Evolutionary conservation across 2,329 filamentous ascomycete genomes (phyloP).

Genomic region (Aspergillus tanneri): DNA sequence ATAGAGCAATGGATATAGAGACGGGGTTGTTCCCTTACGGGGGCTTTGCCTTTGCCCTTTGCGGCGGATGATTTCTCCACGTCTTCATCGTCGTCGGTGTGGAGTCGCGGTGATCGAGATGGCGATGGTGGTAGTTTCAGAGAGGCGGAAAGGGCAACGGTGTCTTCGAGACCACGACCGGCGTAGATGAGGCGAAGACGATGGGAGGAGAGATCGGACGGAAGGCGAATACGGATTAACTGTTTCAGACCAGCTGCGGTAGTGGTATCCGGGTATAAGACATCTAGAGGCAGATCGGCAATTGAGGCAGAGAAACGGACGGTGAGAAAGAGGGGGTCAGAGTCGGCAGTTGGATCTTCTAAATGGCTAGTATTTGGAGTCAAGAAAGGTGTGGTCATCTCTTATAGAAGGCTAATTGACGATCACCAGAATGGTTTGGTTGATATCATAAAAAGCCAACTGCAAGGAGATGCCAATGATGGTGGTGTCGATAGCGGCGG

Average conservation of each 20-base stretch:
- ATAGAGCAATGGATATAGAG: constrained; percentile 95
- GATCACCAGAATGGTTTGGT: background rate
- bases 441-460: background rate
- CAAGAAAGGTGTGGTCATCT: constrained; percentile 22
- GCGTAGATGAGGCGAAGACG: constrained; percentile 87
- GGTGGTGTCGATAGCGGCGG: too few relatives aligned
- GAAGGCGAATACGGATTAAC: constrained; percentile 71
- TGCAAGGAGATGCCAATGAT: background rate
- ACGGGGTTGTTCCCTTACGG: constrained; percentile 54
- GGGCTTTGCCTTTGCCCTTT: constrained; percentile 65
- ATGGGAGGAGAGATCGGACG: constrained; percentile 59
- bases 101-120: constrained; percentile 38
- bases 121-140: constrained; percentile 64
- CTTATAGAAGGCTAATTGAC: constrained; percentile 1
- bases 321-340: constrained; percentile 64
- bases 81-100: constrained; percentile 21
- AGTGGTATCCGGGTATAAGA: constrained; percentile 65
- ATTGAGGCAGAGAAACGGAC: constrained; percentile 87
- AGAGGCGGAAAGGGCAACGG: constrained; percentile 64
- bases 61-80: constrained; percentile 12
- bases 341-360: constrained; percentile 11
- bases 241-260: constrained; percentile 79
- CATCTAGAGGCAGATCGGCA: constrained; percentile 77
- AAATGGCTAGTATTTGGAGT: constrained; percentile 12
- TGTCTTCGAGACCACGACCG: constrained; percentile 80